Percentiles rank a stretch among this genome's conserved stretches.
phyloP scores from a whole-genome alignment of 805 yeast species.

The Hanseniaspora hatyaiensis region DNA sequence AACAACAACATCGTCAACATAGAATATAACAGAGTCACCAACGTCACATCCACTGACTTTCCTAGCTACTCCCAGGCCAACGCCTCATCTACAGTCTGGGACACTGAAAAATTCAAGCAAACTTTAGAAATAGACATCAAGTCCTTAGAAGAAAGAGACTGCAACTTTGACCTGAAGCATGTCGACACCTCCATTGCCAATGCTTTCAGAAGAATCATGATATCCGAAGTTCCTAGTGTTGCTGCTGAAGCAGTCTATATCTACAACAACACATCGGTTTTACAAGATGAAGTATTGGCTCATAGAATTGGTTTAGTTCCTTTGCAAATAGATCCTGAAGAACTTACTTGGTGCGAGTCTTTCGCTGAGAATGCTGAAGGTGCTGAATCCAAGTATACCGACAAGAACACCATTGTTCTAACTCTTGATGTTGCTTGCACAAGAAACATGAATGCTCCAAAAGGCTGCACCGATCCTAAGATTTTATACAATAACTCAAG shows the following conservation, averaged over 20 bases:
- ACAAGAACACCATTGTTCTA: constrained; percentile 79
- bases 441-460: constrained; percentile 71
- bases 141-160: constrained; percentile 52
- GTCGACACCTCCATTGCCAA: constrained; percentile 88
- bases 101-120: constrained; percentile 63
- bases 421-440: constrained; percentile 74
- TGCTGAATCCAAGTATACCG: constrained; percentile 44
- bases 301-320: constrained; percentile 92
- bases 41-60: constrained; percentile 79
- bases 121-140: constrained; percentile 55
- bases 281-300: constrained; percentile 93
- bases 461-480: constrained; percentile 67
- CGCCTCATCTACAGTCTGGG: constrained; percentile 65
- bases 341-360: constrained; percentile 69
- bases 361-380: constrained; percentile 47
- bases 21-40: constrained; percentile 82
- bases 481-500: constrained; percentile 71
- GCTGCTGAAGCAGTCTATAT: constrained; percentile 88
- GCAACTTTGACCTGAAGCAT: constrained; percentile 77
- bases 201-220: constrained; percentile 94
- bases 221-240: constrained; percentile 89
- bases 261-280: constrained; percentile 89
- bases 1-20: constrained; percentile 59
- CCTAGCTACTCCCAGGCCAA: constrained; percentile 64
- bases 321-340: constrained; percentile 80